Evolutionary conservation across 257 asterid genomes (phyloP).

Genomic region (Linderniella brevidens): DNA sequence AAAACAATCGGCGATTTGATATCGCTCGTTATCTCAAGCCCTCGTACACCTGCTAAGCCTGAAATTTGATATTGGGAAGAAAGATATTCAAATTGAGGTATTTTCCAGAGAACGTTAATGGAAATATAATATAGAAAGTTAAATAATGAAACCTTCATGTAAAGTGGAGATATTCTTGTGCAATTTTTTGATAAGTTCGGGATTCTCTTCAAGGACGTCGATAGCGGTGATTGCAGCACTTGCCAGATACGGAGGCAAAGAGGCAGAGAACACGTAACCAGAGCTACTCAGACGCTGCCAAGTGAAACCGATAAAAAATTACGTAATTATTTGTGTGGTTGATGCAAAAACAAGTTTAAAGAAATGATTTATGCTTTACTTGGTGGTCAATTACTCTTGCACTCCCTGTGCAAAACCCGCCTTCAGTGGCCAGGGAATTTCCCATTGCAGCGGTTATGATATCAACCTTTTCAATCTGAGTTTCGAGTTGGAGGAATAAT

Average conservation of each 20-base stretch:
- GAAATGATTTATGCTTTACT: constrained; percentile 18
- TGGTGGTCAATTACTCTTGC: constrained; percentile 87
- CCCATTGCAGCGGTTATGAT: constrained; percentile 93
- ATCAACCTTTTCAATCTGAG: constrained; percentile 77
- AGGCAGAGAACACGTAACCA: constrained; percentile 89
- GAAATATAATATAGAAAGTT: constrained; percentile 4
- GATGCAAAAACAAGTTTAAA: background rate
- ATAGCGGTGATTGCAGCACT: constrained; percentile 86
- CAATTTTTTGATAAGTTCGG: constrained; percentile 44
- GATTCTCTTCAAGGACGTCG: constrained; percentile 64
- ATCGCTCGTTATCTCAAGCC: constrained; percentile 53
- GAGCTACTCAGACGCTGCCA: constrained; percentile 17
- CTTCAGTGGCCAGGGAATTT: constrained; percentile 88
- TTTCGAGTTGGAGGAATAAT: constrained; percentile 31
- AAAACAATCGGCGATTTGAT: constrained; percentile 59
- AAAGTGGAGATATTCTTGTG: constrained; percentile 33
- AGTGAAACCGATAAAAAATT: too few species aligned
- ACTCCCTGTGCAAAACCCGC: constrained; percentile 97
- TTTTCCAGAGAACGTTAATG: background rate
- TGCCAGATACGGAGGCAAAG: constrained; percentile 92
- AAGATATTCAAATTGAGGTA: background rate
- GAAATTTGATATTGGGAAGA: constrained; percentile 12
- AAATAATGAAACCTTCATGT: constrained; percentile 42
- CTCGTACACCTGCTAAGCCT: constrained; percentile 45
- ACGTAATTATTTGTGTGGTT: too few species aligned